Conservation (phyloP, 208 protist genomes). For the Tritrichomonas foetus region DNA sequence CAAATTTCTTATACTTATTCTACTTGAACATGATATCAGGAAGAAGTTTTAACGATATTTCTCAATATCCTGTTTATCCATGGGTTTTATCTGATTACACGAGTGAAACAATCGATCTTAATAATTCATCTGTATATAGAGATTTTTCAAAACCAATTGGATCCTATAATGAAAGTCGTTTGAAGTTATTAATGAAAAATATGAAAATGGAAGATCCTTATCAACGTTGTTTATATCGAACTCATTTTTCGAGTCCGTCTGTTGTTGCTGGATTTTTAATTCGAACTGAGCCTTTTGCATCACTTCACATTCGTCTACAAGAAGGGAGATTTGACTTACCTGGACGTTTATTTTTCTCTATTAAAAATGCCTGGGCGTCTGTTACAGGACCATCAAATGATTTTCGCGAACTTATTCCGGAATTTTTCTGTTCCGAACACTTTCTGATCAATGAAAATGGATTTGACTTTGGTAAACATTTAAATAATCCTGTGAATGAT, state of each 20-base stretch:
- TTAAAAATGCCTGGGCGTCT: background rate
- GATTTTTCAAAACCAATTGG: conserved; percentile 62
- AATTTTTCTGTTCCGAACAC: background rate
- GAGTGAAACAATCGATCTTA: conserved; percentile 52
- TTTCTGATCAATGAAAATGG: background rate
- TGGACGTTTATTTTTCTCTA: background rate
- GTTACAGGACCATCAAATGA: background rate
- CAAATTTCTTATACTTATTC: background rate
- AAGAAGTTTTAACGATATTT: conserved; percentile 31
- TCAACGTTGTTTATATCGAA: conserved; percentile 32
- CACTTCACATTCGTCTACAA: conserved; percentile 49
- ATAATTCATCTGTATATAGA: conserved; percentile 52
- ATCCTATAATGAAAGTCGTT: conserved; percentile 44
- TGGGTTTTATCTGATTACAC: conserved; percentile 70
- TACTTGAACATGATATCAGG: background rate
- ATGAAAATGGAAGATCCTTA: background rate
- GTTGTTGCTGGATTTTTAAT: conserved; percentile 49
- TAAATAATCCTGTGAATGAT: background rate
- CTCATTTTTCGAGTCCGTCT: conserved; percentile 48
- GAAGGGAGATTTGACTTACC: background rate
- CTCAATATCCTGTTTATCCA: conserved; percentile 96
- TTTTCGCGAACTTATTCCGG: background rate
- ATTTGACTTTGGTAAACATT: background rate
- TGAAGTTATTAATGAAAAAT: background rate
- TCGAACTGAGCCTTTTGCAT: conserved; percentile 50